phyloP scores from a whole-genome alignment of 2,329 filamentous ascomycete genomes.

The Dissoconium aciculare region DNA sequence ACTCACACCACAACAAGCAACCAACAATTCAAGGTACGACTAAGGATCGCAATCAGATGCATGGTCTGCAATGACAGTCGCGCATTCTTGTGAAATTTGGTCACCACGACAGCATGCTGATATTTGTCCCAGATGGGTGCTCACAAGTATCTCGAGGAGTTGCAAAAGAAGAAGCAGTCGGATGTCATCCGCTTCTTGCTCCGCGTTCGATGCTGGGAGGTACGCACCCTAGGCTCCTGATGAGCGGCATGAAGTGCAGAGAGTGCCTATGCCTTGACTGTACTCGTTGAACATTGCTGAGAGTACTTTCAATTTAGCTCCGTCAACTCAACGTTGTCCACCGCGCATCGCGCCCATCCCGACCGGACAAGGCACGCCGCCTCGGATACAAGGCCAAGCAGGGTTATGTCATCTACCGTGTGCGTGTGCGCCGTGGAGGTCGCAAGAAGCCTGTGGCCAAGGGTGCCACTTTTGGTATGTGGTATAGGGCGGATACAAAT shows the following conservation, averaged over 20 bases:
- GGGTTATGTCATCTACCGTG: slow-evolving; percentile 99
- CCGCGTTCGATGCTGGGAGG: slow-evolving; percentile 99
- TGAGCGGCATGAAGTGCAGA: slow-evolving; percentile 22
- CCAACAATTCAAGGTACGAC: too few species aligned
- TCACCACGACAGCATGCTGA: slow-evolving; percentile 10
- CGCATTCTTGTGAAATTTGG: neutral
- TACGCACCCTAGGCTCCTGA: slow-evolving; percentile 31
- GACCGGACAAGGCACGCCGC: slow-evolving; percentile 99
- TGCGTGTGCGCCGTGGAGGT: slow-evolving; percentile 94
- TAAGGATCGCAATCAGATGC: too few species aligned
- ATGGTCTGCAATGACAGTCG: too few species aligned
- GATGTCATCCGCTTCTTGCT: slow-evolving; percentile 99
- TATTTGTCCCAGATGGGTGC: slow-evolving; percentile 65
- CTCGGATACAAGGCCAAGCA: slow-evolving; percentile 99
- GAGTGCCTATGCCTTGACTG: slow-evolving; percentile 33
- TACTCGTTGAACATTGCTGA: slow-evolving; percentile 99
- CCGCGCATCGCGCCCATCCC: slow-evolving; percentile 93
- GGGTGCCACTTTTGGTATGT: slow-evolving; percentile 96
- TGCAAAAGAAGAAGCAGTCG: slow-evolving; percentile 99
- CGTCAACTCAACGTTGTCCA: slow-evolving; percentile 99
- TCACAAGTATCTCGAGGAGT: slow-evolving; percentile 99
- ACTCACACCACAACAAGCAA: too few species aligned
- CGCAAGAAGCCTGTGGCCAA: slow-evolving; percentile 93
- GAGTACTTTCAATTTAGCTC: slow-evolving; percentile 99
- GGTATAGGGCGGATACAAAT: slow-evolving; percentile 5